Evolutionary conservation across 305 asterid genomes (phyloP).

Genomic region (Rubia peregrina): DNA sequence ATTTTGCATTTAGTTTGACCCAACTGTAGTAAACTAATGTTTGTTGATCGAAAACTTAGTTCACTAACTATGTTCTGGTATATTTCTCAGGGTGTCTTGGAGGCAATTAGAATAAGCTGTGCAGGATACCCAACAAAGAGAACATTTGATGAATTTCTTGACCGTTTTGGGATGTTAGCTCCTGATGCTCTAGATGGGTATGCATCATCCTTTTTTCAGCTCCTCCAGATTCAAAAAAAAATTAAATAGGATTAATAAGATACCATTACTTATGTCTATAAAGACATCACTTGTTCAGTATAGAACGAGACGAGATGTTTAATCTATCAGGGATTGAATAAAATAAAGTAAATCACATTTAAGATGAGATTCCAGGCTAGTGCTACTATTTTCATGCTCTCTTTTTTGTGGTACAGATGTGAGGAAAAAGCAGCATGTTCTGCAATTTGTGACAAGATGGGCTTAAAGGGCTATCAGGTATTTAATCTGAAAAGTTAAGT

Average conservation of each 20-base stretch:
- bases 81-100: slow-evolving; percentile 78
- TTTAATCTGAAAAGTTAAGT: neutral
- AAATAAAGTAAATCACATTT: neutral
- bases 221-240: too few species aligned
- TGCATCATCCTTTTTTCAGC: slow-evolving; percentile 16
- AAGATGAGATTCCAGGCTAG: neutral
- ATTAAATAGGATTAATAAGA: too few species aligned
- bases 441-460: slow-evolving; percentile 75
- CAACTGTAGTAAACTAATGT: neutral
- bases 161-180: slow-evolving; percentile 88
- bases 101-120: slow-evolving; percentile 96
- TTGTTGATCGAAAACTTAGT: neutral
- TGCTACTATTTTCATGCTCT: slow-evolving; percentile 1
- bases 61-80: slow-evolving; percentile 25
- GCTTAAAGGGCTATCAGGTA: slow-evolving; percentile 92
- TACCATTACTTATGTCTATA: neutral
- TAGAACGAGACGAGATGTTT: slow-evolving; percentile 4
- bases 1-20: neutral
- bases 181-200: slow-evolving; percentile 88
- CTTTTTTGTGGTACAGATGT: slow-evolving; percentile 33
- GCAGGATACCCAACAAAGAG: slow-evolving; percentile 97
- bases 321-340: neutral
- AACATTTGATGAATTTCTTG: slow-evolving; percentile 88
- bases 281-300: neutral
- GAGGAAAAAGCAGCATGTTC: slow-evolving; percentile 88